phyloP scores from a whole-genome alignment of 345 rosid species.

The Noccaea bulbosa region DNA sequence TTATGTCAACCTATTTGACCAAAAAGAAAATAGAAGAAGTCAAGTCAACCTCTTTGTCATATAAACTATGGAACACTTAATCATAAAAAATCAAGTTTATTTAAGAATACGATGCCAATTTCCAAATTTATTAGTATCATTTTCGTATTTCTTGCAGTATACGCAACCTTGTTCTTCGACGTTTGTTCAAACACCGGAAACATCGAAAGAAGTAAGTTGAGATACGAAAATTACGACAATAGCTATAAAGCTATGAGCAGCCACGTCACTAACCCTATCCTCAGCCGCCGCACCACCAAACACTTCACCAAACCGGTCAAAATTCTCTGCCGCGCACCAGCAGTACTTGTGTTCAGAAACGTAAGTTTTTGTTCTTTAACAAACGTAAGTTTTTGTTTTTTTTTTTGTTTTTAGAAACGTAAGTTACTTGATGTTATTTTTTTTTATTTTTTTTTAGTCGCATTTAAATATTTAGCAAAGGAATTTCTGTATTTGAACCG shows the following conservation, averaged over 20 bases:
- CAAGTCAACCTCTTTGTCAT: conserved; percentile 17
- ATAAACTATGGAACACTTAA: not conserved
- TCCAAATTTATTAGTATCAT: not conserved
- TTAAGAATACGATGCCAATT: not conserved
- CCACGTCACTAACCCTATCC: conserved; percentile 23
- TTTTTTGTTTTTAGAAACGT: not conserved
- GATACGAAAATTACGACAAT: not conserved
- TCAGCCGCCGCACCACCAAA: conserved; percentile 31
- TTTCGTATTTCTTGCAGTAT: conserved; percentile 16
- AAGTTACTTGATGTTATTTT: not conserved
- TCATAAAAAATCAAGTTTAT: not conserved
- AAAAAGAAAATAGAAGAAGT: too few relatives aligned
- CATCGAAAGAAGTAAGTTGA: not conserved
- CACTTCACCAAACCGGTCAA: conserved; percentile 24
- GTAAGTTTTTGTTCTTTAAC: conserved; percentile 4
- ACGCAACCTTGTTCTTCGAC: conserved; percentile 2
- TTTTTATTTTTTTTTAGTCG: too few relatives aligned
- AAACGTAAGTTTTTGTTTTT: conserved; percentile 6
- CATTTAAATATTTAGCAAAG: too few relatives aligned
- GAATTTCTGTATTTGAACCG: too few relatives aligned
- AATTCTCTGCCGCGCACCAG: conserved; percentile 16
- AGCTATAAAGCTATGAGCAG: conserved; percentile 8
- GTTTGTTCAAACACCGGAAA: conserved; percentile 4
- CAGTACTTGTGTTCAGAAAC: not conserved
- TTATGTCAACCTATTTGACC: too few relatives aligned